Percentiles rank a stretch among this genome's conserved stretches.
Evolutionary conservation across 441 rosid species (phyloP).

Genomic region (Gossypium davidsonii): DNA sequence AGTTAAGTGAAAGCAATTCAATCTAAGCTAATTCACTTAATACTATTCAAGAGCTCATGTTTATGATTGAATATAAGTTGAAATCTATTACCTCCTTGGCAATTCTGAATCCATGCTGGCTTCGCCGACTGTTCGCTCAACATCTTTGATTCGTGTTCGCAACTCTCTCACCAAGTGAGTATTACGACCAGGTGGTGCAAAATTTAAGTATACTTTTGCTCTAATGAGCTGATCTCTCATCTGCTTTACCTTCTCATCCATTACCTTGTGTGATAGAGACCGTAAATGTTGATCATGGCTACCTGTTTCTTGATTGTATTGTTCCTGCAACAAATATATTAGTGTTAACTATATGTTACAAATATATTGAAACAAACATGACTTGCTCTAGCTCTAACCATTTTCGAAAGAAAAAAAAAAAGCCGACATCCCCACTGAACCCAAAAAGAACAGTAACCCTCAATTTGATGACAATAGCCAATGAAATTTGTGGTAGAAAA

Average conservation of each 20-base stretch:
- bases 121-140: conserved; percentile 59
- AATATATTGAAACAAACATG: conserved; percentile 5
- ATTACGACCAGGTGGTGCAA: conserved; percentile 61
- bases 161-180: conserved; percentile 73
- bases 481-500: background rate
- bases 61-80: background rate
- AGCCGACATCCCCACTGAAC: background rate
- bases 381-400: background rate
- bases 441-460: background rate
- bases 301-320: conserved; percentile 18
- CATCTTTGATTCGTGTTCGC: conserved; percentile 60
- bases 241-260: conserved; percentile 60
- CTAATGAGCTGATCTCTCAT: conserved; percentile 75
- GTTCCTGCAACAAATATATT: conserved; percentile 36
- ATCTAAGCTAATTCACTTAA: conserved; percentile 6
- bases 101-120: conserved; percentile 61
- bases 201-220: conserved; percentile 67
- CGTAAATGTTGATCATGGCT: conserved; percentile 27
- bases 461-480: background rate
- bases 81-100: conserved; percentile 53
- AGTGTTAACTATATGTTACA: background rate
- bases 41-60: conserved; percentile 8
- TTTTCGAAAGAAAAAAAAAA: background rate
- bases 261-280: conserved; percentile 27
- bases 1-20: conserved; percentile 14